Conservation (phyloP, 2,329 filamentous ascomycete genomes). For the Monosporascus sp. region DNA sequence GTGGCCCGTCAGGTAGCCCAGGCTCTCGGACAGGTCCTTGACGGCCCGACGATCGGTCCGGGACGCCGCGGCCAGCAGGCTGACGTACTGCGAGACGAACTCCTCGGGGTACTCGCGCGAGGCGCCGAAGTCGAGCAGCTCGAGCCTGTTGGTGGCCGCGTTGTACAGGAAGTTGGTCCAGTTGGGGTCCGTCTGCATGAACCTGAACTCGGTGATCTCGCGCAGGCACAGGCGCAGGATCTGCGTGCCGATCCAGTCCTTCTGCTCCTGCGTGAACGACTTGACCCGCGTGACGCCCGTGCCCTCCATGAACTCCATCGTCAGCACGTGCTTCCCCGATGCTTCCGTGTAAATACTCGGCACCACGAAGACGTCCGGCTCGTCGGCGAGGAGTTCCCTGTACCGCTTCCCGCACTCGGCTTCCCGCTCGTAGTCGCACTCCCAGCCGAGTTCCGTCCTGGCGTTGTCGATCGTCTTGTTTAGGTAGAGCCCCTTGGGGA, state of each 20-base stretch:
- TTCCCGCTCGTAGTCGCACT: slow-evolving; percentile 92
- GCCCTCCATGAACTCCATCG: slow-evolving; percentile 88
- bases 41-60: slow-evolving; percentile 60
- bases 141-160: slow-evolving; percentile 61
- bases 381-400: slow-evolving; percentile 67
- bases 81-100: slow-evolving; percentile 77
- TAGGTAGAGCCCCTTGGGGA: slow-evolving; percentile 88
- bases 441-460: slow-evolving; percentile 86
- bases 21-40: slow-evolving; percentile 61
- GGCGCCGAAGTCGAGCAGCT: slow-evolving; percentile 93
- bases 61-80: slow-evolving; percentile 74
- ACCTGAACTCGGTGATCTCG: slow-evolving; percentile 89
- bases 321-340: slow-evolving; percentile 79
- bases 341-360: slow-evolving; percentile 74
- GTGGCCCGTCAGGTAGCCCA: slow-evolving; percentile 89
- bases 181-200: slow-evolving; percentile 99
- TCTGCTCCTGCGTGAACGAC: slow-evolving; percentile 72
- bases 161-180: slow-evolving; percentile 99
- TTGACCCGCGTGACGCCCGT: slow-evolving; percentile 75
- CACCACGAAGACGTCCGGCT: slow-evolving; percentile 69
- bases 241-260: slow-evolving; percentile 94
- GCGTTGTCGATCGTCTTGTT: slow-evolving; percentile 98
- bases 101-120: slow-evolving; percentile 75
- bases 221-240: slow-evolving; percentile 86
- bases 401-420: slow-evolving; percentile 76